These are phyloP conservation scores for Ostreobium quekettii DNA, from an alignment of 139 green algal species.

Conservation along the genomic window DNA sequence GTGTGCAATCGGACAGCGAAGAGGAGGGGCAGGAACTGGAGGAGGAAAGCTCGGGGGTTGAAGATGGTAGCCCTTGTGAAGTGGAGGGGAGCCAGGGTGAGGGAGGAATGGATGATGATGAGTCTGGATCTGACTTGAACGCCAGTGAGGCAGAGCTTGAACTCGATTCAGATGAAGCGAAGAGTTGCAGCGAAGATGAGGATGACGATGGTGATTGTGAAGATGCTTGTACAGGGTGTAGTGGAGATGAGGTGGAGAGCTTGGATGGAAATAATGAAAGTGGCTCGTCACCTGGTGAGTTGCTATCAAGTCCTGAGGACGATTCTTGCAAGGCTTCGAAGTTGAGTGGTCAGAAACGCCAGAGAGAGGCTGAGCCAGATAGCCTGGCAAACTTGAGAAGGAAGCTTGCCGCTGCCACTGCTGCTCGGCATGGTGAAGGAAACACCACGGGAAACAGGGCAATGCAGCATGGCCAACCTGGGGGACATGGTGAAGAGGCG, in stretches of 20 bases:
- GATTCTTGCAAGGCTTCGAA: too few species aligned
- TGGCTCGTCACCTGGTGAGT: too few species aligned
- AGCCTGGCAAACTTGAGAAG: neutral
- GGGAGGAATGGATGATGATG: constrained; percentile 8
- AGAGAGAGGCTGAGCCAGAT: neutral
- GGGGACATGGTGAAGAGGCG: too few species aligned
- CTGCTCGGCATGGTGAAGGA: too few species aligned
- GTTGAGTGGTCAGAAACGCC: neutral
- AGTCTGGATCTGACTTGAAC: constrained; percentile 18
- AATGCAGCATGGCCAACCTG: too few species aligned
- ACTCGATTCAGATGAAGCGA: constrained; percentile 1
- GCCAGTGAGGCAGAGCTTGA: constrained; percentile 3
- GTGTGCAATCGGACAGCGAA: constrained; percentile 21
- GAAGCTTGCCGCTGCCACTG: constrained; percentile 23
- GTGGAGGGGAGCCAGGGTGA: constrained; percentile 28
- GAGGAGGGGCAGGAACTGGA: constrained; percentile 26
- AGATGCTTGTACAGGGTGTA: too few species aligned
- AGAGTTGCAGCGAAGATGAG: constrained; percentile 8
- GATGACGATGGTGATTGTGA: neutral
- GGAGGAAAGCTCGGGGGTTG: neutral
- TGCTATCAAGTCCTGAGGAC: too few species aligned
- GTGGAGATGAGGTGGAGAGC: too few species aligned
- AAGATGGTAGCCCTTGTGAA: constrained; percentile 21
- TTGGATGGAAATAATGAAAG: too few species aligned
- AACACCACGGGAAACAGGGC: too few species aligned